Base-by-base conservation (phyloP, 257 asterid species). In the Rhazya stricta region DNA sequence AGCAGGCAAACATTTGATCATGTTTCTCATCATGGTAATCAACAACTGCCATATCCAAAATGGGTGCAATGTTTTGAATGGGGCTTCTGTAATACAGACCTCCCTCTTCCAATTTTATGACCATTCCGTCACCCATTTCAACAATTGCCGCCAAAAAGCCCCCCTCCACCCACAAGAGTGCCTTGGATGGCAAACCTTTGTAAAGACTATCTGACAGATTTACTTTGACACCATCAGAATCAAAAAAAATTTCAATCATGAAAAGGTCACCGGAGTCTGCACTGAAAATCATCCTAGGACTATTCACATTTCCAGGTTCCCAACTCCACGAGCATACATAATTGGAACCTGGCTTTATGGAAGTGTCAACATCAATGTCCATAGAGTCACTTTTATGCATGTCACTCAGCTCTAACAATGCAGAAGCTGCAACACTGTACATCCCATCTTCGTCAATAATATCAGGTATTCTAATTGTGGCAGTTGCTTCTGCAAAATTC, bases 51-150 rank as follows among this genome's bases (percentile, higher is more conserved):
- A 94, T 91, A 81, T 94, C 99, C 86, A 92, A 87, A 73, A 92
- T 92, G 69, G 99, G 99, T 43, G 99, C 96, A 60, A 92, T 90
- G 79, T 86, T 90, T 79, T 94, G 97, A 83, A 94, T 92, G 54
- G 96, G 86, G 72, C 99, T 86, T 84, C 81, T 88, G 80, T 85
- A 85, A 72, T 78, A 80, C 30, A 94, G 88, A 77, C 81, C 81
- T 39, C 92, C 96, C 39, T 84, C 94, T 77, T 89, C 96, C 82
- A 92, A 81, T 84, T 86, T 87, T 83, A 94, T 82, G 77, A 94
- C 91, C 95, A 87, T 89, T 41, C 99, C 99, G 61, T 94, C 99
- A 83, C 97, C 94, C 98, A 94, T 94, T 81, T 91, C 99, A 76
- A 84, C 84, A 79, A 89, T 84, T 75, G 95, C 90, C 21, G 94